Evolutionary conservation across 2,329 filamentous ascomycete species (phyloP).

Genomic region (Ceratocystis alfenasii): DNA sequence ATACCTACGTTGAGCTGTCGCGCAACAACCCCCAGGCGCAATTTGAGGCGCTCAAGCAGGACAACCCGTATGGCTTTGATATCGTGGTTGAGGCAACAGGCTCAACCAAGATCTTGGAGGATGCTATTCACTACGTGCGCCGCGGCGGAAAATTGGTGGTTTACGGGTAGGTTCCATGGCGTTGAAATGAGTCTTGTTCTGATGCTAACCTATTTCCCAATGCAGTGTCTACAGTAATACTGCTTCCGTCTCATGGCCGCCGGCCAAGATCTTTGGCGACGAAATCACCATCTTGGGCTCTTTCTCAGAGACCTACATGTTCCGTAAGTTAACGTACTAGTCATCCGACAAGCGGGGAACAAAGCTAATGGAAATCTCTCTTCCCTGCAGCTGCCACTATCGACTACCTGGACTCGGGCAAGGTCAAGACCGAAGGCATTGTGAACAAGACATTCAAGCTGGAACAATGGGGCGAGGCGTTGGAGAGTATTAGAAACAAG

Average conservation of each 20-base stretch:
- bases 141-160: constrained; percentile 60
- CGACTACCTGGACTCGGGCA: constrained; percentile 45
- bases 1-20: constrained; percentile 43
- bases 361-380: background rate
- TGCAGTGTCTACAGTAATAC: constrained; percentile 49
- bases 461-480: constrained; percentile 59
- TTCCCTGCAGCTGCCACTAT: constrained; percentile 33
- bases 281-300: constrained; percentile 63
- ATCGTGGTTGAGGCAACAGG: constrained; percentile 61
- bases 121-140: constrained; percentile 58
- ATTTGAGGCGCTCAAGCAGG: constrained; percentile 48
- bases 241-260: constrained; percentile 54
- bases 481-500: constrained; percentile 61
- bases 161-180: constrained; percentile 37
- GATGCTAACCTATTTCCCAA: background rate
- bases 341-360: background rate
- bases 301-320: constrained; percentile 64
- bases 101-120: constrained; percentile 55
- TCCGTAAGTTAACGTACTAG: constrained; percentile 35
- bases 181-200: background rate
- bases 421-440: constrained; percentile 53
- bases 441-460: constrained; percentile 62
- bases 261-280: constrained; percentile 56
- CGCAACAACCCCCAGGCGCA: constrained; percentile 45
- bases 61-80: constrained; percentile 62